Base-by-base conservation (phyloP, 163 green algal species). In the Coccomyxa subellipsoidea region DNA sequence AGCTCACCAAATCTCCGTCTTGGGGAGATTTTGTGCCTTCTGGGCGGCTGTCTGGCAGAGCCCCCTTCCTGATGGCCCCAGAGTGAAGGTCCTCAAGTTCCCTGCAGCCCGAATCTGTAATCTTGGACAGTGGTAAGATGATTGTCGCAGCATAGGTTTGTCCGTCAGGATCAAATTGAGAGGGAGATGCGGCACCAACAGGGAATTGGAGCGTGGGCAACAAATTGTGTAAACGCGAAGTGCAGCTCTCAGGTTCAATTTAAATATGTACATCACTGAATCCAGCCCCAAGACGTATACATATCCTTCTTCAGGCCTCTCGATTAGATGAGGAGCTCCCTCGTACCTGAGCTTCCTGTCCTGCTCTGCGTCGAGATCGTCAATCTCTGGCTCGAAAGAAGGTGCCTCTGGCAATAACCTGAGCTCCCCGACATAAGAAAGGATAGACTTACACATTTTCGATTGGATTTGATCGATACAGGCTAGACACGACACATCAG, bases 31-130 rank as follows among this genome's bases (percentile, higher is more conserved):
- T 53, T 0, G 37, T 78, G 37, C 89, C 89, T 38, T 92, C 66
- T 36, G 66, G 66, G 2, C 66, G 66, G 6, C 90, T 91, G 4
- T 81, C 36, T 38, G 88, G 78, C n/a, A 93, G 6, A 0, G 83
- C 72, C 0, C 82, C 90, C 38, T 92, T 89, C 35, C 93, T 77
- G 32, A 96, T 84, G 12, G 88, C 90, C 0, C 92, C 92, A n/a
- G 77, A 79, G 29, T 83, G 38, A 15, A 96, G 40, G 35, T 94
- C 91, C 66, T 92, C 88, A 47, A 93, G 86, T 80, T 96, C 92
- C 75, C 93, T 96, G 87, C 15, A 25, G 6, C 72, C 38, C n/a
- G n/a, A n/a, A n/a, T n/a, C n/a, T n/a, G n/a, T n/a, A n/a, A n/a
- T n/a, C n/a, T n/a, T n/a, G n/a, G n/a, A n/a, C n/a, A n/a, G n/a